A percentile compares a stretch with the other conserved stretches of the same genome.
Conservation (phyloP, 495 filamentous ascomycete genomes). For the Penicillium turbatum region DNA sequence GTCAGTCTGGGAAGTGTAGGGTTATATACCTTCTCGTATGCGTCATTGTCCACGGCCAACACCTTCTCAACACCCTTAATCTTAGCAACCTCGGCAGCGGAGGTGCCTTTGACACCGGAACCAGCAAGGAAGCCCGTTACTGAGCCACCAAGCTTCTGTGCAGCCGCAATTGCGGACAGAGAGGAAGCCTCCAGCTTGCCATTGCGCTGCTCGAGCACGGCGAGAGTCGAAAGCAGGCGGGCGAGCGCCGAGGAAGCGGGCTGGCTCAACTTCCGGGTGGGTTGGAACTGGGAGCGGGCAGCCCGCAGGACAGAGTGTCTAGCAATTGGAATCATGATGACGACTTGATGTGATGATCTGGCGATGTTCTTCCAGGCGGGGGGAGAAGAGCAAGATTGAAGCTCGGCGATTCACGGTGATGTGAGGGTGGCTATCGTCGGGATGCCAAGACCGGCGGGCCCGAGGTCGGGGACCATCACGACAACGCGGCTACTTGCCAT, state of each 20-base stretch:
- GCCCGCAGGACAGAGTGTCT: conserved; percentile 47
- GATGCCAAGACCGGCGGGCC: conserved; percentile 26
- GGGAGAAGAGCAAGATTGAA: conserved; percentile 18
- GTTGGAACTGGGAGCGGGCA: conserved; percentile 40
- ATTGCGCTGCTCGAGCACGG: conserved; percentile 88
- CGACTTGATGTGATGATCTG: not conserved
- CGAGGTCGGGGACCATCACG: conserved; percentile 29
- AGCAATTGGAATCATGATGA: conserved; percentile 41
- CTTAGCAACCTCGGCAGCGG: conserved; percentile 84
- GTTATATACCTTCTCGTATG: conserved; percentile 77
- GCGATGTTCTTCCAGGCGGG: conserved; percentile 9
- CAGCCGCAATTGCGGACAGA: conserved; percentile 80
- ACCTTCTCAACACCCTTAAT: conserved; percentile 88
- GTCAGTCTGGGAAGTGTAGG: not conserved
- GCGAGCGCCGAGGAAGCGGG: conserved; percentile 48
- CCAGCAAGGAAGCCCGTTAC: conserved; percentile 88
- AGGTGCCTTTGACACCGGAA: conserved; percentile 62
- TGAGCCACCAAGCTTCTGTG: conserved; percentile 76
- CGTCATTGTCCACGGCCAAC: conserved; percentile 77
- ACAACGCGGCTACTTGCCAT: too few relatives aligned
- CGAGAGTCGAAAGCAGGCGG: conserved; percentile 80
- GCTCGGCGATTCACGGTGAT: conserved; percentile 31
- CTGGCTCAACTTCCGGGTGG: conserved; percentile 28
- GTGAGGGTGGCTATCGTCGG: conserved; percentile 32
- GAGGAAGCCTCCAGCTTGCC: conserved; percentile 81